These are phyloP conservation scores for Colletotrichum sp. DNA, from an alignment of 2,329 filamentous ascomycete species.

Conservation along the genomic window DNA sequence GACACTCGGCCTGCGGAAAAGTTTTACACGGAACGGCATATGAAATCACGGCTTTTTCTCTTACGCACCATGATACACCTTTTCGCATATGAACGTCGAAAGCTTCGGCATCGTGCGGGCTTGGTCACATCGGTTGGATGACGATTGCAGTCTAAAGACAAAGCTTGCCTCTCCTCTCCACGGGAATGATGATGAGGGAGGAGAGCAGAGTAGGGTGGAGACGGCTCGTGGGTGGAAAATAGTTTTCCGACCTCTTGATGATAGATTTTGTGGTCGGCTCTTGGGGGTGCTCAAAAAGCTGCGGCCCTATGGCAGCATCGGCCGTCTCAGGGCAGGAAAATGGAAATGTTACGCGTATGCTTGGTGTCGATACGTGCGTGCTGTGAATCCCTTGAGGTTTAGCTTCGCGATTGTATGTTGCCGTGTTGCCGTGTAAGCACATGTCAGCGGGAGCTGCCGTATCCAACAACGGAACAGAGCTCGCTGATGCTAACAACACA, in stretches of 20 bases:
- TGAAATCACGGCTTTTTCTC: conserved; percentile 22
- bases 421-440: background rate
- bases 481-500: background rate
- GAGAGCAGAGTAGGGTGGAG: background rate
- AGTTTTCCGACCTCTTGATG: conserved; percentile 14
- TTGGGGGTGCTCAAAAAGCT: background rate
- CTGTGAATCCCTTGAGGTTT: background rate
- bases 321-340: conserved; percentile 20
- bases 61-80: conserved; percentile 23
- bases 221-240: conserved; percentile 7
- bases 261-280: conserved; percentile 10
- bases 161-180: conserved; percentile 14
- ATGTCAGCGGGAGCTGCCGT: background rate
- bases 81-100: conserved; percentile 17
- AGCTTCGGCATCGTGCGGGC: conserved; percentile 10
- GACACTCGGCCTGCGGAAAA: conserved; percentile 22
- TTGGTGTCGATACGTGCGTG: background rate
- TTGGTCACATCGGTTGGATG: conserved; percentile 22
- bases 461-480: background rate
- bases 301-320: conserved; percentile 10
- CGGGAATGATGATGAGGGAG: background rate
- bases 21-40: conserved; percentile 23
- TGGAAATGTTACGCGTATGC: conserved; percentile 23
- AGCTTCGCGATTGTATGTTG: background rate
- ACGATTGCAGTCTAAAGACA: conserved; percentile 10